A percentile compares a stretch with the other conserved stretches of the same genome.
Conservation (phyloP, 2,329 filamentous ascomycete species). For the Helminthosporium solani region DNA sequence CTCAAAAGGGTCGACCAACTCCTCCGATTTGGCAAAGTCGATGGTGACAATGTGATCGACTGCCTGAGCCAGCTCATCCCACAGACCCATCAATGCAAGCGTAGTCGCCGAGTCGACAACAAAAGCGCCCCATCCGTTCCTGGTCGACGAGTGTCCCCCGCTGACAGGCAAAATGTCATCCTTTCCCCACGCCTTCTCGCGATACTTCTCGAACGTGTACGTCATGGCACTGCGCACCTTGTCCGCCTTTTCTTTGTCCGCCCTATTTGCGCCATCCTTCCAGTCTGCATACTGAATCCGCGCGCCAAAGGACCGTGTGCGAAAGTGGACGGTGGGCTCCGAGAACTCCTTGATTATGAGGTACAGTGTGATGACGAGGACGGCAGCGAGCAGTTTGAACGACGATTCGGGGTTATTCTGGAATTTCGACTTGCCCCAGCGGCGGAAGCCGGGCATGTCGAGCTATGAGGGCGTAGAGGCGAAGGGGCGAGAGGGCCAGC, state of each 20-base stretch:
- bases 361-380: slow-evolving; percentile 44
- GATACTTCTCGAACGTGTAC: slow-evolving; percentile 44
- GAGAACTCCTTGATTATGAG: slow-evolving; percentile 43
- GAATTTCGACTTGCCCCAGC: slow-evolving; percentile 41
- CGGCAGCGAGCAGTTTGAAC: slow-evolving; percentile 45
- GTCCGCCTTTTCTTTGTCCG: slow-evolving; percentile 36
- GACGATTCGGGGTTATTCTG: slow-evolving; percentile 43
- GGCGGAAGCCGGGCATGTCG: slow-evolving; percentile 38
- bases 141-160: slow-evolving; percentile 35
- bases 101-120: slow-evolving; percentile 46
- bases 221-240: slow-evolving; percentile 43
- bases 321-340: slow-evolving; percentile 27
- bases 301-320: slow-evolving; percentile 21
- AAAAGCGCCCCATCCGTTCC: slow-evolving; percentile 47
- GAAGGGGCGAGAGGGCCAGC: not conserved
- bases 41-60: slow-evolving; percentile 43
- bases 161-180: slow-evolving; percentile 45
- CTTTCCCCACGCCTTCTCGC: slow-evolving; percentile 42
- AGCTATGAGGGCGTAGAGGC: not conserved
- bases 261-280: slow-evolving; percentile 36
- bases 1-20: slow-evolving; percentile 45
- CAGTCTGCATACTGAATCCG: slow-evolving; percentile 37
- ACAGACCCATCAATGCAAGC: slow-evolving; percentile 45
- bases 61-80: slow-evolving; percentile 44
- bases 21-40: slow-evolving; percentile 38